These are phyloP conservation scores for Fusarium sp. DNA, from an alignment of 2,329 filamentous ascomycete species.

Conservation along the genomic window DNA sequence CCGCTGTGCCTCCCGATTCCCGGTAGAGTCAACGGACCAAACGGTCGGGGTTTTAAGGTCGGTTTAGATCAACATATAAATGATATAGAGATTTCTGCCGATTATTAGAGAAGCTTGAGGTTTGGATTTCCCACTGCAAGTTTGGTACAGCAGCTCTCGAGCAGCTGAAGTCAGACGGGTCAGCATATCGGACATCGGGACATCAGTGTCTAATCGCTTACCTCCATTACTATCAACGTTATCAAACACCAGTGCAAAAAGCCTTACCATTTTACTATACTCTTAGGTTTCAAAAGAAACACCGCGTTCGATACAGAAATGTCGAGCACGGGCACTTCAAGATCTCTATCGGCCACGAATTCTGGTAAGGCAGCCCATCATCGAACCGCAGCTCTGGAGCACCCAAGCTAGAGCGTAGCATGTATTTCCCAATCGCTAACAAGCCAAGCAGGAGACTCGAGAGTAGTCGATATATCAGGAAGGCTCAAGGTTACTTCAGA, in stretches of 20 bases:
- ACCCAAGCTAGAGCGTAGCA: too few species aligned
- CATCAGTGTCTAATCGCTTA: constrained; percentile 14
- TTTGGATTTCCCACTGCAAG: neutral
- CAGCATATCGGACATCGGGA: constrained; percentile 30
- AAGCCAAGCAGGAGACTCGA: neutral
- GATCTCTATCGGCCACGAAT: neutral
- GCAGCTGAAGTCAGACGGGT: neutral
- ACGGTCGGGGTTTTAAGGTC: neutral
- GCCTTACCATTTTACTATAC: neutral
- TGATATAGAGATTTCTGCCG: neutral
- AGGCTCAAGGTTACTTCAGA: constrained; percentile 42
- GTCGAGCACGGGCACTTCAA: neutral
- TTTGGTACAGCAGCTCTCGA: too few species aligned
- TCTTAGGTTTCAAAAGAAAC: too few species aligned
- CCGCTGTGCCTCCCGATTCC: constrained; percentile 19
- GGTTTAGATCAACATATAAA: constrained; percentile 5
- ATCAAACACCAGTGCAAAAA: neutral
- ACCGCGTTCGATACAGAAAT: neutral
- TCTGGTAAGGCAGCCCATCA: neutral
- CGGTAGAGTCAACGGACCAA: constrained; percentile 9
- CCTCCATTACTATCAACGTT: neutral
- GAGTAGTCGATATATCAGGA: neutral
- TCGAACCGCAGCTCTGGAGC: too few species aligned
- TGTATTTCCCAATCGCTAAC: neutral
- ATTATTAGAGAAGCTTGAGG: too few species aligned